A percentile compares a stretch with the other conserved stretches of the same genome.
phyloP scores from a whole-genome alignment of 352 stramenopile species.

The Pythium rishiriense region DNA sequence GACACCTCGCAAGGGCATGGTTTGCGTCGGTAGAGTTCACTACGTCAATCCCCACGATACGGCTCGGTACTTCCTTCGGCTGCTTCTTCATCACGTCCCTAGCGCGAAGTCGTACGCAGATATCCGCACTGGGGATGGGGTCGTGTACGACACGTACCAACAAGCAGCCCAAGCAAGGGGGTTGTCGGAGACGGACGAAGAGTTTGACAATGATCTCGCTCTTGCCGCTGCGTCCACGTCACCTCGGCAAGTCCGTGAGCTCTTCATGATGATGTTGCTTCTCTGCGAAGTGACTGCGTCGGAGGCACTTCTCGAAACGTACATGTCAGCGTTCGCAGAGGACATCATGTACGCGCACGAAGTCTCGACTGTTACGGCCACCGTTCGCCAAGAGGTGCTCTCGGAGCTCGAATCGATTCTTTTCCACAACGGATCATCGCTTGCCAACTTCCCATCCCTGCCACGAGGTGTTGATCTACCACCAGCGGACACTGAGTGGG shows the following conservation, averaged over 20 bases:
- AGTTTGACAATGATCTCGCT: constrained; percentile 23
- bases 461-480: constrained; percentile 7
- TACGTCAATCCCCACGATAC: constrained; percentile 19
- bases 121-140: constrained; percentile 16
- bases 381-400: constrained; percentile 8
- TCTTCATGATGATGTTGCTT: constrained; percentile 32
- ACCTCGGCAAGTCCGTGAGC: constrained; percentile 29
- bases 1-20: constrained; percentile 7
- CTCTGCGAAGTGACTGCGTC: constrained; percentile 11
- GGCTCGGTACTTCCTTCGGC: constrained; percentile 27
- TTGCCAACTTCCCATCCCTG: constrained; percentile 10
- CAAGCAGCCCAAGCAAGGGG: constrained; percentile 17
- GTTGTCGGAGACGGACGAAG: constrained; percentile 23
- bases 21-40: constrained; percentile 25
- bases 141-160: constrained; percentile 19
- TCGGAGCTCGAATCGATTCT: constrained; percentile 7
- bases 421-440: constrained; percentile 12
- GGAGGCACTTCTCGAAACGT: constrained; percentile 16
- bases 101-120: constrained; percentile 29
- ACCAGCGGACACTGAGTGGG: constrained; percentile 10
- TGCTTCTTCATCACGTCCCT: constrained; percentile 21
- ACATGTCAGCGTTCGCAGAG: constrained; percentile 19
- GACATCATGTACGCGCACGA: constrained; percentile 4
- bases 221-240: constrained; percentile 16
- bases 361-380: not conserved